phyloP scores from a whole-genome alignment of 75 land plant genomes.

The Pinus taeda region DNA sequence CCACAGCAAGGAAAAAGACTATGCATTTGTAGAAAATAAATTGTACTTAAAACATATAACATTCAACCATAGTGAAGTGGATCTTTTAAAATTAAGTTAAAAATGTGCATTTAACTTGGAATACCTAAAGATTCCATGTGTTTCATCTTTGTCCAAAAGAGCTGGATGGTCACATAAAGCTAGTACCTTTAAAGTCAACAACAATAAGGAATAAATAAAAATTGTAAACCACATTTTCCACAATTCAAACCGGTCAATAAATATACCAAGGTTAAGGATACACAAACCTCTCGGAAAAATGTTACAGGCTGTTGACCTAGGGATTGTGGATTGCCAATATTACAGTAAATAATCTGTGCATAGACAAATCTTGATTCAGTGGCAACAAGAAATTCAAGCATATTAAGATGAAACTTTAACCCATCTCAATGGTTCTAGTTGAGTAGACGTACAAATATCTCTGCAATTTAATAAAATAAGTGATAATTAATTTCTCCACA shows the following conservation, averaged over 20 bases:
- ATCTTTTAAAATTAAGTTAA: background rate
- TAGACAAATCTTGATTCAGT: slow-evolving; percentile 9
- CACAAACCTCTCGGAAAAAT: slow-evolving; percentile 89
- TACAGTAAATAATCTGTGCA: slow-evolving; percentile 74
- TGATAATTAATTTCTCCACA: background rate
- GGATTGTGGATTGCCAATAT: slow-evolving; percentile 98
- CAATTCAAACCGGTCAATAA: no score
- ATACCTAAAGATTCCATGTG: slow-evolving; percentile 90
- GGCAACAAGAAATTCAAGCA: background rate
- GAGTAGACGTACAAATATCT: background rate
- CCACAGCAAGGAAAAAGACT: background rate
- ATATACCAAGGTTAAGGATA: background rate
- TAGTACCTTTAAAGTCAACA: slow-evolving; percentile 54
- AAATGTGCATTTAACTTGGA: background rate
- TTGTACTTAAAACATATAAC: no score
- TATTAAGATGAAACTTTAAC: background rate
- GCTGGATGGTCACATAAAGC: slow-evolving; percentile 92
- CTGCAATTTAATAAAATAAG: background rate
- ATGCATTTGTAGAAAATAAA: no score
- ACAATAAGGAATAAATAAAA: background rate
- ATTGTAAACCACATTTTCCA: no score
- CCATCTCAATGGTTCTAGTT: background rate
- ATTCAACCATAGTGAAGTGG: no score
- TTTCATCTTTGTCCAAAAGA: slow-evolving; percentile 85
- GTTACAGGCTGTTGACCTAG: slow-evolving; percentile 97